Conservation (phyloP, 2,329 filamentous ascomycete genomes). For the Graphilbum sp. region DNA sequence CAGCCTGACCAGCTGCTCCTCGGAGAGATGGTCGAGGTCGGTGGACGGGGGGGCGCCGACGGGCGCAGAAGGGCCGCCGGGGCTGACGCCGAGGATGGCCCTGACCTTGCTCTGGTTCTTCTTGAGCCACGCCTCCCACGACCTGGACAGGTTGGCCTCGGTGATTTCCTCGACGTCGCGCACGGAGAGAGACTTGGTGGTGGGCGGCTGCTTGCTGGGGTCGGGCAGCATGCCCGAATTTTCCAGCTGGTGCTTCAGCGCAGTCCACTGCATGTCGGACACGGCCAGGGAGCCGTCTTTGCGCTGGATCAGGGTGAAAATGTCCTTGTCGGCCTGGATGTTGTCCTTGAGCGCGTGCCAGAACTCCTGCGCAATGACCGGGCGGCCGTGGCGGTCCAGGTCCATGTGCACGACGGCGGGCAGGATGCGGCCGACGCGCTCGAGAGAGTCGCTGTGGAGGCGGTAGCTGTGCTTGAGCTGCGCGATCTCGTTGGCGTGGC, state of each 20-base stretch:
- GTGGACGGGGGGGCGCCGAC: neutral
- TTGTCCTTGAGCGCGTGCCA: conserved; percentile 46
- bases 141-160: conserved; percentile 17
- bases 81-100: conserved; percentile 9
- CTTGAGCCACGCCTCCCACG: conserved; percentile 36
- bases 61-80: neutral
- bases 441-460: conserved; percentile 21
- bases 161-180: conserved; percentile 15
- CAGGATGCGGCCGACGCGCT: conserved; percentile 30
- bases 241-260: conserved; percentile 25
- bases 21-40: conserved; percentile 14
- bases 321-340: conserved; percentile 29
- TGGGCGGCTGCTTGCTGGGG: conserved; percentile 3
- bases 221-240: conserved; percentile 12
- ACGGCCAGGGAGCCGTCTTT: conserved; percentile 21
- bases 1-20: conserved; percentile 19
- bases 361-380: conserved; percentile 41
- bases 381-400: conserved; percentile 31
- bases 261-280: conserved; percentile 30
- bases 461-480: conserved; percentile 15
- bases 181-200: conserved; percentile 13
- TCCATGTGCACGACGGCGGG: conserved; percentile 41
- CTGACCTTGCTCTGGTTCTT: conserved; percentile 29
- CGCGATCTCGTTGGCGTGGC: conserved; percentile 12
- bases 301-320: conserved; percentile 28